These are phyloP conservation scores for Trypanosoma caninum DNA, from an alignment of 208 protist species.

Conservation along the genomic window DNA sequence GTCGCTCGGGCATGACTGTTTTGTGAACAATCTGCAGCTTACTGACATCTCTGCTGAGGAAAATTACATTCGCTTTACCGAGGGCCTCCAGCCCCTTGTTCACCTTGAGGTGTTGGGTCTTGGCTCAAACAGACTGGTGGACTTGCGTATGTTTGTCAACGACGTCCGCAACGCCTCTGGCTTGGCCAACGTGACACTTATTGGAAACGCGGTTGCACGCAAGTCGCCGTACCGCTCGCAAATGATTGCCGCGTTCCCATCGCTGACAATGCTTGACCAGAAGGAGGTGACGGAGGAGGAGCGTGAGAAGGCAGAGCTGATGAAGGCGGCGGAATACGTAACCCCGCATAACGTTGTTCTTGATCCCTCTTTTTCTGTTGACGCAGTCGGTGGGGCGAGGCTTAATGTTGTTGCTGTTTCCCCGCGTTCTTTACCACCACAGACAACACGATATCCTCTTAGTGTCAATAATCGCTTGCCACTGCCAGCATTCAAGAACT, in stretches of 20 bases:
- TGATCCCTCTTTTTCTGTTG: conserved; percentile 35
- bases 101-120: conserved; percentile 50
- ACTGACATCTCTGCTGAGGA: conserved; percentile 66
- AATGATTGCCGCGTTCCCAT: conserved; percentile 41
- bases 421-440: background rate
- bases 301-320: conserved; percentile 55
- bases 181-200: conserved; percentile 33
- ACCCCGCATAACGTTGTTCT: conserved; percentile 73
- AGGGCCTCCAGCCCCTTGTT: conserved; percentile 46
- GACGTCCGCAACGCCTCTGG: conserved; percentile 40
- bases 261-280: conserved; percentile 48
- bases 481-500: conserved; percentile 23
- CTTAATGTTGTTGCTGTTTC: background rate
- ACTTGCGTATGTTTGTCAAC: conserved; percentile 40
- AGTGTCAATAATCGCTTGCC: conserved; percentile 8
- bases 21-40: conserved; percentile 51
- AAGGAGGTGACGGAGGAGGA: conserved; percentile 67
- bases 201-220: conserved; percentile 75
- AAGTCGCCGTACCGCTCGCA: conserved; percentile 70
- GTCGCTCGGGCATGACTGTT: conserved; percentile 42
- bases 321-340: conserved; percentile 35
- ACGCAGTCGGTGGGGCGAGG: conserved; percentile 20
- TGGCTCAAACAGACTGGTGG: conserved; percentile 69
- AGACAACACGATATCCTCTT: conserved; percentile 11
- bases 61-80: conserved; percentile 66